phyloP scores from a whole-genome alignment of 495 filamentous ascomycete species.

The Aspergillus bertholletiae region DNA sequence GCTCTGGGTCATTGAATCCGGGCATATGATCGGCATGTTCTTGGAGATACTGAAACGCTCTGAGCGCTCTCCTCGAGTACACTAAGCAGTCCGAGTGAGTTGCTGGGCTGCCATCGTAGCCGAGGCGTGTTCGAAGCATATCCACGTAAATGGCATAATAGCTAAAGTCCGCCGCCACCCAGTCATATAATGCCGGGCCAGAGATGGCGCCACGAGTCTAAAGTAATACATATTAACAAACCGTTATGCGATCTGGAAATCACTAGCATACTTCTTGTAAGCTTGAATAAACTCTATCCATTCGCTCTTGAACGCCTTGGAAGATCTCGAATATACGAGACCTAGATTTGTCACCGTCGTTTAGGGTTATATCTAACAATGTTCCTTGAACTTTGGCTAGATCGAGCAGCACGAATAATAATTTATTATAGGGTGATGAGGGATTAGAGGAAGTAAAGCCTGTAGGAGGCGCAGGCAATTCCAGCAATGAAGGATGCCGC shows the following conservation, averaged over 20 bases:
- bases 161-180: slow-evolving; percentile 25
- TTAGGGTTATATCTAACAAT: slow-evolving; percentile 4
- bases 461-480: slow-evolving; percentile 15
- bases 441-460: slow-evolving; percentile 9
- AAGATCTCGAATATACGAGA: too few species aligned
- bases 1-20: slow-evolving; percentile 25
- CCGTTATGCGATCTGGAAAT: too few species aligned
- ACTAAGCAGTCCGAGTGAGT: slow-evolving; percentile 24
- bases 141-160: slow-evolving; percentile 30
- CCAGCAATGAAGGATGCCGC: slow-evolving; percentile 22
- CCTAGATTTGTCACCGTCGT: not conserved
- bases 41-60: slow-evolving; percentile 24
- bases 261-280: slow-evolving; percentile 13
- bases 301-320: slow-evolving; percentile 14
- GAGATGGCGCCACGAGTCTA: slow-evolving; percentile 16
- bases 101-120: slow-evolving; percentile 16
- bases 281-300: slow-evolving; percentile 20
- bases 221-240: too few species aligned
- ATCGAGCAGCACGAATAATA: slow-evolving; percentile 23
- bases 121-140: slow-evolving; percentile 24
- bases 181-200: slow-evolving; percentile 14
- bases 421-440: slow-evolving; percentile 13
- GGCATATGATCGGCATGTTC: slow-evolving; percentile 13
- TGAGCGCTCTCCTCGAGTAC: slow-evolving; percentile 20
- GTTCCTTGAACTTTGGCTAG: slow-evolving; percentile 24